phyloP scores from a whole-genome alignment of 805 yeast species.

The Tetrapisispora taiwanensis region DNA sequence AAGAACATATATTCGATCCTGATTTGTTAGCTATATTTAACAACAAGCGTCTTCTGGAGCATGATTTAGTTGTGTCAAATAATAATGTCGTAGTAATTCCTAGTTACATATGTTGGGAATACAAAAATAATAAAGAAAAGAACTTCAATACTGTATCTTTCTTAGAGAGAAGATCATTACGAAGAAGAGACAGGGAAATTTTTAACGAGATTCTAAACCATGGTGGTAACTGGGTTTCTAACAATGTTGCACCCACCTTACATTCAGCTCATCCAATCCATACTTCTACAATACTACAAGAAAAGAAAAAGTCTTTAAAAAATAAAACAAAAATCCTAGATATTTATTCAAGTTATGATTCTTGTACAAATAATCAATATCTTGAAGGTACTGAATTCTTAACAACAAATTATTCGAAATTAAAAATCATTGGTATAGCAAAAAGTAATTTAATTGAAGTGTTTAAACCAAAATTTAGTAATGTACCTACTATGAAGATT shows the following conservation, averaged over 20 bases:
- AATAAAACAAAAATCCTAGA: background rate
- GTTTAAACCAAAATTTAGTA: conserved; percentile 19
- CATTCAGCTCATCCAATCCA: too few species aligned
- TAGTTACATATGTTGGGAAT: conserved; percentile 2
- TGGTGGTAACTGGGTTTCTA: conserved; percentile 1
- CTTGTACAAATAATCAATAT: background rate
- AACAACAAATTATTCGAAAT: background rate
- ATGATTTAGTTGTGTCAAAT: background rate
- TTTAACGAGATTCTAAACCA: conserved; percentile 1
- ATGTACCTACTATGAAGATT: conserved; percentile 12
- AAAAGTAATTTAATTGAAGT: conserved; percentile 1
- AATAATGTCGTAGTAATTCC: background rate
- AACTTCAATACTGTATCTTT: background rate
- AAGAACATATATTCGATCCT: background rate
- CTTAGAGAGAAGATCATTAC: conserved; percentile 1
- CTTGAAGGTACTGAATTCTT: background rate
- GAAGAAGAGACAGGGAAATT: conserved; percentile 1
- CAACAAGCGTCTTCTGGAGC: background rate
- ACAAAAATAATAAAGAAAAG: background rate
- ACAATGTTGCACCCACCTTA: background rate
- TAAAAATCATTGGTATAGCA: background rate
- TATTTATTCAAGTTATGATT: background rate
- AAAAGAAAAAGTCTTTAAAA: background rate
- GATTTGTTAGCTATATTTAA: background rate
- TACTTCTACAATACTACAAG: background rate